Conservation (phyloP, 225 moss, liverwort and hornwort species). For the Neckera pumila region DNA sequence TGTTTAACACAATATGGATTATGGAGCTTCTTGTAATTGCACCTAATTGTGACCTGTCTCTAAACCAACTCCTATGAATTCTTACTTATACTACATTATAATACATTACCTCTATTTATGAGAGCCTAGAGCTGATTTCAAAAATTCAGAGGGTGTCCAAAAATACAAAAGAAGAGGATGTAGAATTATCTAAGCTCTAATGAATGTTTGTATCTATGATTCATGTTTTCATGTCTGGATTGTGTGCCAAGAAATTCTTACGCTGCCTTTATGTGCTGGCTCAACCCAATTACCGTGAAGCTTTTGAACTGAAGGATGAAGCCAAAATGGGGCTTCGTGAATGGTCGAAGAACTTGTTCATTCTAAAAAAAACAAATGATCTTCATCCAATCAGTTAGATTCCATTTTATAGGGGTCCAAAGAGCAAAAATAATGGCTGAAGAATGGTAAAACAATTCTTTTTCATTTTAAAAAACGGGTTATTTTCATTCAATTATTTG, state of each 20-base stretch:
- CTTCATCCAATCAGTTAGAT: neutral
- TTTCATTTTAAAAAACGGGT: neutral
- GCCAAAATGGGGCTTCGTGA: neutral
- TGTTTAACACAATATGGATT: neutral
- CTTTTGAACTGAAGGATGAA: neutral
- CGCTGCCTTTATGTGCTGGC: neutral
- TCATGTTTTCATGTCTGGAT: neutral
- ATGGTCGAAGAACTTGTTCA: neutral
- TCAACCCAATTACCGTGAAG: neutral
- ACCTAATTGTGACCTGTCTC: no score
- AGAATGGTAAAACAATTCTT: neutral
- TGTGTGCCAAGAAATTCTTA: neutral
- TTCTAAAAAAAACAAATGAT: no score
- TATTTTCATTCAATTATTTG: neutral
- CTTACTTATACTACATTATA: neutral
- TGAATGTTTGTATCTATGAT: neutral
- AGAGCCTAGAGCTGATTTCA: neutral
- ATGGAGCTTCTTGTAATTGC: neutral
- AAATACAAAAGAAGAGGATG: neutral
- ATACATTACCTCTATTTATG: no score
- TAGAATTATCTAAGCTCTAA: neutral
- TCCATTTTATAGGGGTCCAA: rapidly evolving
- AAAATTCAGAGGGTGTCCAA: no score
- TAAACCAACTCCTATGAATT: neutral
- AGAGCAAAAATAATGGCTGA: neutral